These are phyloP conservation scores for Alternaria rosae DNA, from an alignment of 2,329 filamentous ascomycete genomes.

Conservation along the genomic window DNA sequence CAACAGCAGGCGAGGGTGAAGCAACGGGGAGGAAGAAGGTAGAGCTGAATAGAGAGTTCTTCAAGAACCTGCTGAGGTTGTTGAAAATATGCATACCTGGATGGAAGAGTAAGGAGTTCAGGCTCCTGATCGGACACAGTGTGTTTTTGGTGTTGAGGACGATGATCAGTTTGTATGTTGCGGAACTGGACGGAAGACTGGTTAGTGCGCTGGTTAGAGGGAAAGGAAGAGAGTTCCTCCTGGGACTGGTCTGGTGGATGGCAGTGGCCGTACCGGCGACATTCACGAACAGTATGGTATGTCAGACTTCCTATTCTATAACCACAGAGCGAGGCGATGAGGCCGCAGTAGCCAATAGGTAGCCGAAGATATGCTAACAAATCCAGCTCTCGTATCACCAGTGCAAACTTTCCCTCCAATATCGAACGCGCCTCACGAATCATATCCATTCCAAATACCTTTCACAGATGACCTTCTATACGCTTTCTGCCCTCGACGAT, in stretches of 20 bases:
- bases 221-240: constrained; percentile 87
- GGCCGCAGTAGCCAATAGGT: not conserved
- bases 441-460: constrained; percentile 95
- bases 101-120: constrained; percentile 86
- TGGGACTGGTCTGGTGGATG: constrained; percentile 97
- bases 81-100: constrained; percentile 89
- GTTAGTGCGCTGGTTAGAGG: constrained; percentile 93
- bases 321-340: not conserved
- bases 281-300: constrained; percentile 97
- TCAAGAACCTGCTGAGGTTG: constrained; percentile 77
- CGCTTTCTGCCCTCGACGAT: constrained; percentile 92
- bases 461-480: constrained; percentile 97
- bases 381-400: constrained; percentile 90
- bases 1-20: constrained; percentile 54
- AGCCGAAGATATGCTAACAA: constrained; percentile 25
- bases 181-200: constrained; percentile 90
- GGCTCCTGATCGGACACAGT: constrained; percentile 87
- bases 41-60: constrained; percentile 88
- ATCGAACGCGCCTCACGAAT: constrained; percentile 91
- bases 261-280: constrained; percentile 92
- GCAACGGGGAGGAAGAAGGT: constrained; percentile 73
- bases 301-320: constrained; percentile 30
- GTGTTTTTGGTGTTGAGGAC: constrained; percentile 91
- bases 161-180: constrained; percentile 92
- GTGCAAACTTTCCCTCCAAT: constrained; percentile 90